phyloP scores from a whole-genome alignment of 2,329 filamentous ascomycete species.

The Paramyrothecium roridum region DNA sequence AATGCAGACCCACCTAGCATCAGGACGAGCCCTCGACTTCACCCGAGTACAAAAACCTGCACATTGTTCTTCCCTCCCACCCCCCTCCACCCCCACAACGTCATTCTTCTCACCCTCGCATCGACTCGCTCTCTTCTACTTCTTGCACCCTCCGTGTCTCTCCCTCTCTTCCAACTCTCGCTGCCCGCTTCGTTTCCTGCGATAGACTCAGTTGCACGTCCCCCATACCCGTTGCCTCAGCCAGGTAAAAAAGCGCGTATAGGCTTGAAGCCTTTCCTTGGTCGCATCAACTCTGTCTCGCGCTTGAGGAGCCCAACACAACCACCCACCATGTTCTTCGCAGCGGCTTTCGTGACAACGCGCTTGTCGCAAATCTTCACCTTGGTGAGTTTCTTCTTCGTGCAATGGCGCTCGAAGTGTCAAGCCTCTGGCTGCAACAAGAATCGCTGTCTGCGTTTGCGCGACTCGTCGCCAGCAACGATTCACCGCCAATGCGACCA shows the following conservation, averaged over 20 bases:
- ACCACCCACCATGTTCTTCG: constrained; percentile 54
- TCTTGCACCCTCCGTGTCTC: too few relatives aligned
- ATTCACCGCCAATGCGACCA: too few relatives aligned
- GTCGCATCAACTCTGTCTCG: background rate
- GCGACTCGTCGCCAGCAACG: too few relatives aligned
- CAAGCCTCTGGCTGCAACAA: too few relatives aligned
- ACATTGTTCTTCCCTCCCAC: background rate
- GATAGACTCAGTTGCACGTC: background rate
- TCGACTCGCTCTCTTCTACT: background rate
- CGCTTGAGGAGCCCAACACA: background rate
- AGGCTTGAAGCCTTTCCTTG: background rate
- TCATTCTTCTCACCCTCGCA: background rate
- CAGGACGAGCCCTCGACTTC: background rate
- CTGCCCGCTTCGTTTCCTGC: background rate
- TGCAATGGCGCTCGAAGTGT: background rate
- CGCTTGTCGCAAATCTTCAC: constrained; percentile 61
- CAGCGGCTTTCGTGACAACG: constrained; percentile 60
- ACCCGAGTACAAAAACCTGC: background rate
- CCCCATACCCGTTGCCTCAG: too few relatives aligned
- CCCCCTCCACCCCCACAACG: background rate
- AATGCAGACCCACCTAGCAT: too few relatives aligned
- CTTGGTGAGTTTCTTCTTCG: constrained; percentile 45
- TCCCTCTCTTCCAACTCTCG: too few relatives aligned
- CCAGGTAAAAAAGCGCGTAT: too few relatives aligned
- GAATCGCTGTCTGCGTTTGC: too few relatives aligned